Percentiles rank a stretch among this genome's conserved stretches.
Conservation (phyloP, 345 rosid species). For the Syzygium oleosum region DNA sequence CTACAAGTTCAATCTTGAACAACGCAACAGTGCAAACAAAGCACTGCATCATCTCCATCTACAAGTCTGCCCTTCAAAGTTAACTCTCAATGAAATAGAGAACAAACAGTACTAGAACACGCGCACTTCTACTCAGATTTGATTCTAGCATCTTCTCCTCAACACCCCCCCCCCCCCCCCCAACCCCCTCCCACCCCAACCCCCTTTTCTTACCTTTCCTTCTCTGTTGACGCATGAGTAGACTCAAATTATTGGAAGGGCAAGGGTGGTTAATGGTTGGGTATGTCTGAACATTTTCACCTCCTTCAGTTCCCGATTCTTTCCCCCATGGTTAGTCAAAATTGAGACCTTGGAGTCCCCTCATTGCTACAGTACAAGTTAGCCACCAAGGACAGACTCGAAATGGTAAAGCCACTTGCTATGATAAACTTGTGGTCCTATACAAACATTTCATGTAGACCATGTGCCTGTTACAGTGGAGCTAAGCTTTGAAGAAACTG, state of each 20-base stretch:
- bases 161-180: background rate
- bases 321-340: background rate
- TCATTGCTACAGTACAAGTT: background rate
- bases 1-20: background rate
- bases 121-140: background rate
- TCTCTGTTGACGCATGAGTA: background rate
- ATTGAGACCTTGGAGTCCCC: background rate
- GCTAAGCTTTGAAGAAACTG: background rate
- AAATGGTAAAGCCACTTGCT: background rate
- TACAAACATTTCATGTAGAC: background rate
- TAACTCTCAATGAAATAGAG: background rate
- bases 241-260: background rate
- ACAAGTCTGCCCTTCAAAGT: background rate
- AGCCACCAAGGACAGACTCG: background rate
- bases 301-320: background rate
- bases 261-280: background rate
- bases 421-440: background rate
- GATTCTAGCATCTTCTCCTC: background rate
- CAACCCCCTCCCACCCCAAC: no score
- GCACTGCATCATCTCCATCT: background rate
- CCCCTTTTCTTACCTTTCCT: background rate
- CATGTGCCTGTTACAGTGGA: background rate
- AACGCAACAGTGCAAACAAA: background rate
- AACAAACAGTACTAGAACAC: background rate
- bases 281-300: background rate